phyloP scores from a whole-genome alignment of 345 rosid genomes.

The Syzygium aromaticum region DNA sequence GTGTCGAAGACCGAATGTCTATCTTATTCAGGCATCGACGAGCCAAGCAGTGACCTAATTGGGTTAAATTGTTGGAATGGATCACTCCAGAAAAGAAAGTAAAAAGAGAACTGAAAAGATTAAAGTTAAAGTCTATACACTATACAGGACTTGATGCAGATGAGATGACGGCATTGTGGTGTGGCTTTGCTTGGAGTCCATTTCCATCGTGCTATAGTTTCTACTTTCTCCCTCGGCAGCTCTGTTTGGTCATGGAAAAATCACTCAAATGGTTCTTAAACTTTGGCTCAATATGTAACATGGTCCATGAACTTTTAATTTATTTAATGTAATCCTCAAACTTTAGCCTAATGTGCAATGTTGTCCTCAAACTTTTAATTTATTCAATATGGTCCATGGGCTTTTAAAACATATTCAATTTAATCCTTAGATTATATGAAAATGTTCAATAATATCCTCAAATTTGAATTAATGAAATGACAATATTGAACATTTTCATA shows the following conservation, averaged over 20 bases:
- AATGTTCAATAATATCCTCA: too few species aligned
- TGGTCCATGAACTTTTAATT: too few species aligned
- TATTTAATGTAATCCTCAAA: too few species aligned
- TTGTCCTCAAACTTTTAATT: too few species aligned
- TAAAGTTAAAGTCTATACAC: neutral
- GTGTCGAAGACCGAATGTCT: neutral
- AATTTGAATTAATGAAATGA: too few species aligned
- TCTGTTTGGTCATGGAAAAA: neutral
- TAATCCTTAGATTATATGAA: too few species aligned
- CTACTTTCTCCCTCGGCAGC: neutral
- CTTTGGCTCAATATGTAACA: too few species aligned
- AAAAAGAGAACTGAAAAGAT: neutral
- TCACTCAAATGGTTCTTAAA: too few species aligned
- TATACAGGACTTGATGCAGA: neutral
- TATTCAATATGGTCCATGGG: too few species aligned
- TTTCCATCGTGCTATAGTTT: neutral
- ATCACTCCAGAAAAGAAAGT: neutral
- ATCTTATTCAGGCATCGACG: neutral
- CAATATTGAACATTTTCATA: too few species aligned
- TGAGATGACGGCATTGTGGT: neutral
- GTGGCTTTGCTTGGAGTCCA: neutral
- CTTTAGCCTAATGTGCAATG: too few species aligned
- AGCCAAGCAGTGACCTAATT: neutral
- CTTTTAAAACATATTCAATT: too few species aligned
- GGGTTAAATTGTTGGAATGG: neutral